These are phyloP conservation scores for Fusarium multiceps DNA, from an alignment of 2,329 filamentous ascomycete genomes.

Conservation along the genomic window DNA sequence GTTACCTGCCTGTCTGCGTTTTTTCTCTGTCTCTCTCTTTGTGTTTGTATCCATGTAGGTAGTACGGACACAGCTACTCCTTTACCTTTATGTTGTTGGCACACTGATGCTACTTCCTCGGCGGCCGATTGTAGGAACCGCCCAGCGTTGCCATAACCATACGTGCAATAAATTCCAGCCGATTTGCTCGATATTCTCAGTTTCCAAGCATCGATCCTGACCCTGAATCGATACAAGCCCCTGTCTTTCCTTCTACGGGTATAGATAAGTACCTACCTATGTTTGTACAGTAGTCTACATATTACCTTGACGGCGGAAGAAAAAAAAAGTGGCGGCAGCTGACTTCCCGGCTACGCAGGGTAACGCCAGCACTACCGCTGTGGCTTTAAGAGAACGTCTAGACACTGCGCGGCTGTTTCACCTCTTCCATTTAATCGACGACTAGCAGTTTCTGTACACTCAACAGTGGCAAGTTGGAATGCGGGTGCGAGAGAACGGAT, in stretches of 20 bases:
- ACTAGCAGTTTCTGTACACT: not conserved
- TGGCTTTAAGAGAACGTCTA: not conserved
- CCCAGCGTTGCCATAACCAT: not conserved
- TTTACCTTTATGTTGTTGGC: not conserved
- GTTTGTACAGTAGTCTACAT: not conserved
- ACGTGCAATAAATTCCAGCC: not conserved
- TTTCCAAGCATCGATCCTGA: not conserved
- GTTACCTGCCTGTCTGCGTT: not conserved
- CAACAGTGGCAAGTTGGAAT: not conserved
- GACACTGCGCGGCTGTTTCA: not conserved
- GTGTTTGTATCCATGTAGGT: not conserved
- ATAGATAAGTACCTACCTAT: not conserved
- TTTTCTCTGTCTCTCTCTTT: too few relatives aligned
- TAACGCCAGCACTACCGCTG: not conserved
- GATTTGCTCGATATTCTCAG: not conserved
- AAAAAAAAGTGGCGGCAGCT: not conserved
- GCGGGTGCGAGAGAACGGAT: too few relatives aligned
- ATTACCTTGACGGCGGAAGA: not conserved
- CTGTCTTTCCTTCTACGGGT: not conserved
- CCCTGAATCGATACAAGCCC: not conserved
- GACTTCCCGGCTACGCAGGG: not conserved
- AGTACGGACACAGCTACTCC: not conserved
- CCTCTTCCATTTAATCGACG: not conserved
- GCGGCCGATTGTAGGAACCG: not conserved
- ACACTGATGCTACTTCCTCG: not conserved